Base-by-base conservation (phyloP, 257 asterid genomes). In the Fraxinus anomala region DNA sequence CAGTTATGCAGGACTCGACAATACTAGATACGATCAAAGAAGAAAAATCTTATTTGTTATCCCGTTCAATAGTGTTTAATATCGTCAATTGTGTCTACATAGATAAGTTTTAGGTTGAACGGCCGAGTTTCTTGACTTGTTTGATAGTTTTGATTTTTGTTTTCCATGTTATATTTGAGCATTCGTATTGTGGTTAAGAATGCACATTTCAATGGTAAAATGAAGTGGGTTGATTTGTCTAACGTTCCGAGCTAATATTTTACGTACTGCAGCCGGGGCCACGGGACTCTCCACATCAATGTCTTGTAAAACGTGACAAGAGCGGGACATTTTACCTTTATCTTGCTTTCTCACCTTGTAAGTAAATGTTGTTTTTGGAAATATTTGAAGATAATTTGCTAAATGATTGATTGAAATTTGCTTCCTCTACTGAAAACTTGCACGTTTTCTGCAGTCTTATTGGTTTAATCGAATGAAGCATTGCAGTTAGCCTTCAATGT, bases 261-360 rank as follows among this genome's bases (percentile, higher is more conserved):
- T 66, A 71, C 75, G 3, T 69, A 78, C 72, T 82, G 91, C 98
- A 94, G 98, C 91, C 97, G 16, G 99, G 98, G 81, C 98, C 97
- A 47, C 88, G 92, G 4, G 98, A 91, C 51, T 39, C 85, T 80
- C 96, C 97, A 2, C 82, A 86, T 86, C 95, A 91, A 76, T 94
- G 99, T 83, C 84, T 94, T 65, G 93, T 94, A 80, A 91, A 89
- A 76, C 99, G 99, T 12, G 96, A 94, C 94, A 92, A 94, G 92
- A 94, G 80, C 16, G 87, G 89, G 1, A 81, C 87, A 33, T 94
- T 94, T 86, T 85, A 84, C 84, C 98, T 92, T 54, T 91, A 92
- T 79, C 91, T 94, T 59, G 96, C 96, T 73, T 93, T 91, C 83
- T 74, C 99, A 77, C 91, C 94, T 59, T 87, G 99, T 92, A 83